Percentiles rank a stretch among this genome's conserved stretches.
phyloP scores from a whole-genome alignment of 2,329 filamentous ascomycete species.

The Niveomyces coronatus region DNA sequence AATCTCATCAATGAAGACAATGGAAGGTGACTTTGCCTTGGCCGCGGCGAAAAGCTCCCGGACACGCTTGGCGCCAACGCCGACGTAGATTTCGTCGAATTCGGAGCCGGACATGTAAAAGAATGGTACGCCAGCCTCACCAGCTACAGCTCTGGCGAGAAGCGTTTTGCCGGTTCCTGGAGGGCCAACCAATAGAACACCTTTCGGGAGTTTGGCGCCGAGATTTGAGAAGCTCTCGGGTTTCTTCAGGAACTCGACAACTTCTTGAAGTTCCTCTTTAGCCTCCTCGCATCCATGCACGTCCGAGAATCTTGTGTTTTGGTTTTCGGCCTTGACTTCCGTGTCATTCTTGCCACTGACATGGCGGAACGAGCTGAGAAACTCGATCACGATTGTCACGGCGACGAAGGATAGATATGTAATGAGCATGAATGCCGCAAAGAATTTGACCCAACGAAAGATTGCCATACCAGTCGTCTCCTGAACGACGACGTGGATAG shows the following conservation, averaged over 20 bases:
- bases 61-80: slow-evolving; percentile 91
- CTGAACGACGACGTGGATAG: slow-evolving; percentile 93
- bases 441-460: slow-evolving; percentile 87
- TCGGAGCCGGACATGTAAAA: slow-evolving; percentile 99
- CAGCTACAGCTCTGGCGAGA: slow-evolving; percentile 87
- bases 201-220: slow-evolving; percentile 93
- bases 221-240: slow-evolving; percentile 89
- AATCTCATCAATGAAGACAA: slow-evolving; percentile 91
- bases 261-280: slow-evolving; percentile 93
- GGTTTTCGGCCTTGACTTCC: slow-evolving; percentile 85
- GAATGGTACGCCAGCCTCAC: slow-evolving; percentile 94
- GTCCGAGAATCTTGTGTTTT: slow-evolving; percentile 83
- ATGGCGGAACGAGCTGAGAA: slow-evolving; percentile 68
- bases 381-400: slow-evolving; percentile 75
- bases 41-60: slow-evolving; percentile 83
- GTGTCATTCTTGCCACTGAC: slow-evolving; percentile 56
- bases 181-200: slow-evolving; percentile 87
- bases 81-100: slow-evolving; percentile 97
- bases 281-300: slow-evolving; percentile 97
- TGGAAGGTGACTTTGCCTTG: slow-evolving; percentile 76
- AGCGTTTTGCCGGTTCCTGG: slow-evolving; percentile 97
- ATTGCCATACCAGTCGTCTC: slow-evolving; percentile 70
- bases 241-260: slow-evolving; percentile 91
- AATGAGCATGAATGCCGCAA: slow-evolving; percentile 66
- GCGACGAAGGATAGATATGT: slow-evolving; percentile 71